Base-by-base conservation (phyloP, 208 protist genomes). In the Trypanosoma mega region DNA sequence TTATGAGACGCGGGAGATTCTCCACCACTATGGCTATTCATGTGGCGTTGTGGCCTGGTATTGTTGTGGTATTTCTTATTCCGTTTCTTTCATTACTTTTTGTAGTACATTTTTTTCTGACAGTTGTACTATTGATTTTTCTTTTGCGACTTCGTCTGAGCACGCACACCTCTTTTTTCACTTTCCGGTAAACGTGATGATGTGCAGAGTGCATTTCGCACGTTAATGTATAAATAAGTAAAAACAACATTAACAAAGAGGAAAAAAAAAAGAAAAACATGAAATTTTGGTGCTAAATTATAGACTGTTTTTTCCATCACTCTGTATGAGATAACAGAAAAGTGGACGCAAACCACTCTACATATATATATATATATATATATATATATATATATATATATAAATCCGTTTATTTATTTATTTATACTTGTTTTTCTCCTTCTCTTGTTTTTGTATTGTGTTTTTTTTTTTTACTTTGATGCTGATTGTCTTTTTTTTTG, bases 71-170 rank as follows among this genome's bases (percentile, higher is more conserved):
- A 8, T 83, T 76, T 65, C 46, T 90, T 20, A 73, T 85, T 43
- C 74, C 74, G 7, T 84, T 76, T 61, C 56, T 79, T 31, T 84
- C 77, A 26, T 45, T 80, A 41, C 39, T 93, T 34, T 82, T 88
- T 36, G 69, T 85, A 56, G 48, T 88, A 37, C 80, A 93, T 62
- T 64, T 85, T 18, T 53, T 87, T 20, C 43, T 90, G 3, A 72
- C 63, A 14, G 20, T 67, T 16, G 18, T 90, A 45, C 63, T 93
- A 55, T 37, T 78, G n/a, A 20, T 85, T 37, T 93, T 81, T 68
- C 69, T 85, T 23, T 58, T 88, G 24, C 71, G 86, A 9, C 31
- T 86, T 4, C 79, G 79, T 16, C 44, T 71, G 36, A 85, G 85
- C 51, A 68, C 71, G 29, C 78, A 66, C 27, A 77, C 47, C 24